Evolutionary conservation across 2,329 filamentous ascomycete genomes (phyloP), one percentile per base, ranked within the genome.

Genomic region (Alternaria burnsii): DNA sequence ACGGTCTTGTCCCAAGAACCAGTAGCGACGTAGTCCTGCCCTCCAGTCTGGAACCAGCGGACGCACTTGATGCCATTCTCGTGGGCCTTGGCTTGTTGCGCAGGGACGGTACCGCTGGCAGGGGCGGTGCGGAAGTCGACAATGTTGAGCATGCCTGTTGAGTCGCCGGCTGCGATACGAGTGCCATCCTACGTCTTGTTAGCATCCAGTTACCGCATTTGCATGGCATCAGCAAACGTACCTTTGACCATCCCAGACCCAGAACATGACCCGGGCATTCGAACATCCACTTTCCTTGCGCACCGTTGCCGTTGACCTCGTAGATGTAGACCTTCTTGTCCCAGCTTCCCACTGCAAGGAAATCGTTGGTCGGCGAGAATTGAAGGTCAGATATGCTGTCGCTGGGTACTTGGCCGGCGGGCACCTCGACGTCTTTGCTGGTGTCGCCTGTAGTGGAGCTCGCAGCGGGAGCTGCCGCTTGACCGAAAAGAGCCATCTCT

Each of bases 291-390:
- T 94, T 94, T 51, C 93, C 93, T 76, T 93, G 88, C 74, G 91
- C 94, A 76, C 91, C 87, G 43, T 93, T 93, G 68, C 88, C 88
- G 58, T 90, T 88, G 76, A 98, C 93, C 79, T 98, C 93, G 82
- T 98, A 99, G 76, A 99, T 94, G 75, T 94, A 91, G 65, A 98
- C 93, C 79, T 97, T 97, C 83, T 96, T 97, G 81, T 99, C 95
- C 95, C 95, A 99, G 71, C 93, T 97, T 48, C 93, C 84, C 36
- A 97, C 92, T 24, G 94, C 93, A 18, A 99, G 85, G 76, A 96
- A 91, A 72, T 98, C 93, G 68, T 82, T 86, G 54, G 84, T 84
- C 1, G 90, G 88, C 14, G 91, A 94, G 82, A 97, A 99, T 50
- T 88, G 84, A 61, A 99, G 85, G 76, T 93, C 92, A 36, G 94